Percentiles rank a stretch among this genome's conserved stretches.
Conservation (phyloP, 345 rosid genomes). For the Rhodamnia rubescens region DNA sequence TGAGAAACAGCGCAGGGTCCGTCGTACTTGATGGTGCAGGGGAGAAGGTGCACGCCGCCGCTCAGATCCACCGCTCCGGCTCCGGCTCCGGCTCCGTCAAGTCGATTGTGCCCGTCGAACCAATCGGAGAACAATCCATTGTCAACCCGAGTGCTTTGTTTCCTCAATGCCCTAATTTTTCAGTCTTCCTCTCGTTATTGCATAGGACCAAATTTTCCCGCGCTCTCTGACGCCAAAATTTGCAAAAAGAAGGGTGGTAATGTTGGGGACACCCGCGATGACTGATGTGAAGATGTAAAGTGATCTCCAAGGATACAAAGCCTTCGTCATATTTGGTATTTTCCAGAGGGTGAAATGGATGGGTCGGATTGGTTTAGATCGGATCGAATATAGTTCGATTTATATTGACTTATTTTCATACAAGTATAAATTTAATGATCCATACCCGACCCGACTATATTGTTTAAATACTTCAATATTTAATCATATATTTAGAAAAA, state of each 20-base stretch:
- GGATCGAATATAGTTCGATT: too few relatives aligned
- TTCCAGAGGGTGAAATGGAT: too few relatives aligned
- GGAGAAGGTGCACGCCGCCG: constrained; percentile 58
- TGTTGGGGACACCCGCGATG: too few relatives aligned
- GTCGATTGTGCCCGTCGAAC: constrained; percentile 26
- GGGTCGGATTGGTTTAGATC: too few relatives aligned
- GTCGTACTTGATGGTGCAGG: constrained; percentile 67
- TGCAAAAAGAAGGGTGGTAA: not conserved
- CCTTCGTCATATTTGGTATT: too few relatives aligned
- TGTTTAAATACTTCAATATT: too few relatives aligned
- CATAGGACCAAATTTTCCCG: not conserved
- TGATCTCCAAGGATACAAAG: too few relatives aligned
- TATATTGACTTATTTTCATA: too few relatives aligned
- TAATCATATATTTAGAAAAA: too few relatives aligned
- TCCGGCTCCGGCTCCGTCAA: constrained; percentile 7
- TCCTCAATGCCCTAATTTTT: not conserved
- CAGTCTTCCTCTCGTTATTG: not conserved
- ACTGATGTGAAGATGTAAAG: too few relatives aligned
- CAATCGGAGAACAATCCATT: not conserved
- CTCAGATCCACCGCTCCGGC: constrained; percentile 22
- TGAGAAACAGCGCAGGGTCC: constrained; percentile 66
- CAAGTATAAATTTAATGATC: too few relatives aligned
- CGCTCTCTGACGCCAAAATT: not conserved
- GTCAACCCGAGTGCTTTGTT: not conserved
- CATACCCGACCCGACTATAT: too few relatives aligned